Base-by-base conservation (phyloP, 768 basidiomycete genomes). In the Rhodotorula diobovata region DNA sequence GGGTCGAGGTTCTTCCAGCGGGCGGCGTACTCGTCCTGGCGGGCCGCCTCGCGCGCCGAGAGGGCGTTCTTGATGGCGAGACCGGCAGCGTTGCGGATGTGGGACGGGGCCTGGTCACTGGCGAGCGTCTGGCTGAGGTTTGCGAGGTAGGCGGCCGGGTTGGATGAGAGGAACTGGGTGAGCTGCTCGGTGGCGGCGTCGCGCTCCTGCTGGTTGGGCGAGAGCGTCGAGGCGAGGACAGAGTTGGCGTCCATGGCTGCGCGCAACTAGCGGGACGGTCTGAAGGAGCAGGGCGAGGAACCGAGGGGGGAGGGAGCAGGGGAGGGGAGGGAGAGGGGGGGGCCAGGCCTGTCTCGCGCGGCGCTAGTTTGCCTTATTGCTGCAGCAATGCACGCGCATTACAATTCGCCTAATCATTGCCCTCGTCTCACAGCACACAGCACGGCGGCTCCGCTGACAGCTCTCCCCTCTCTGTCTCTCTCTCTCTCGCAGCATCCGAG, bases 61-160 rank as follows among this genome's bases (percentile, higher is more conserved):
- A 99, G 82, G 70, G 93, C 86, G 81, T 99, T 99, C 86, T 98
- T 99, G 81, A 99, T 84, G 30, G 95, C 94, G 62, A 99, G 85
- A 80, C 92, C 93, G 34, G 96, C 94, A n/a, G 95, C 93, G 79
- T 91, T 95, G 76, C 96, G 85, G 63, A 94, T 86, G 80, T 92
- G 88, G 30, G 66, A 62, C 45, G 87, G 78, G 23, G 85, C 85
- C 55, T 73, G 82, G 79, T 93, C 91, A 76, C 92, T 89, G 39
- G 88, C 87, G 58, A 99, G 86, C 74, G 93, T 91, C 28, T 86
- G 82, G 28, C 90, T 89, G 72, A 99, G 88, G 85, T 91, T 92
- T 79, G 88, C 80, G 87, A 97, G 89, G 84, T 98, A 99, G 76
- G 87, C 88, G 45, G 71, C 25, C 45, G 67, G 72, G 63, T 75